Percentiles rank a stretch among this genome's conserved stretches.
These are phyloP conservation scores for Aspergillus fischeri DNA, from an alignment of 2,329 filamentous ascomycete species.

Conservation along the genomic window DNA sequence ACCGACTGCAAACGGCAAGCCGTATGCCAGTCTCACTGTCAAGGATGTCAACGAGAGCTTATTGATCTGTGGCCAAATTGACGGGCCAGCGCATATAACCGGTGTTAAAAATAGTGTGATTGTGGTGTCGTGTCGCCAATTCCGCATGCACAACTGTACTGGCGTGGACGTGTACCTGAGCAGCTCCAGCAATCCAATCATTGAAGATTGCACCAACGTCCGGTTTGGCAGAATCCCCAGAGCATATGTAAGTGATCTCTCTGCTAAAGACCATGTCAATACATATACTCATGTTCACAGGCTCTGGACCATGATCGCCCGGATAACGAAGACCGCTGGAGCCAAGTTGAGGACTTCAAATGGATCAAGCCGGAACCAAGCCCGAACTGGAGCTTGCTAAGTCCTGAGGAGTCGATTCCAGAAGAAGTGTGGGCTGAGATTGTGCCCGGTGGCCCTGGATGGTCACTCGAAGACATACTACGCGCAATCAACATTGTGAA, in stretches of 20 bases:
- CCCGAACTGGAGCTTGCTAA: conserved; percentile 78
- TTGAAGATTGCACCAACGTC: conserved; percentile 78
- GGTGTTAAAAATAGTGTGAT: conserved; percentile 67
- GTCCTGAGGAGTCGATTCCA: conserved; percentile 54
- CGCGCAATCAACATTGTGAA: conserved; percentile 28
- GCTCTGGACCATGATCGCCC: conserved; percentile 28
- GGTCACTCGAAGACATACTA: conserved; percentile 64
- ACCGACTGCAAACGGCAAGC: conserved; percentile 52
- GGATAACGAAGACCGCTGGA: conserved; percentile 65
- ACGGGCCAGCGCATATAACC: conserved; percentile 80
- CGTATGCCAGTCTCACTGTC: conserved; percentile 68
- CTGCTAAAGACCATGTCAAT: not conserved
- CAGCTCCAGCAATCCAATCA: conserved; percentile 81
- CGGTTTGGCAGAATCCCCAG: conserved; percentile 73
- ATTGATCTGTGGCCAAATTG: conserved; percentile 72
- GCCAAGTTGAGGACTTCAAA: conserved; percentile 94
- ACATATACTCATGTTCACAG: conserved; percentile 16
- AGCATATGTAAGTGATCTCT: conserved; percentile 57
- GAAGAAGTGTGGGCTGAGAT: conserved; percentile 66
- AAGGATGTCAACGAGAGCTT: conserved; percentile 67
- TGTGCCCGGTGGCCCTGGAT: conserved; percentile 60
- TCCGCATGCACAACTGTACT: conserved; percentile 83
- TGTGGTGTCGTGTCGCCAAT: conserved; percentile 77
- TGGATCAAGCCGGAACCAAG: conserved; percentile 85
- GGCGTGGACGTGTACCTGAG: conserved; percentile 80